phyloP scores from a whole-genome alignment of 805 yeast species.

The Zygosaccharomyces siamensis region DNA sequence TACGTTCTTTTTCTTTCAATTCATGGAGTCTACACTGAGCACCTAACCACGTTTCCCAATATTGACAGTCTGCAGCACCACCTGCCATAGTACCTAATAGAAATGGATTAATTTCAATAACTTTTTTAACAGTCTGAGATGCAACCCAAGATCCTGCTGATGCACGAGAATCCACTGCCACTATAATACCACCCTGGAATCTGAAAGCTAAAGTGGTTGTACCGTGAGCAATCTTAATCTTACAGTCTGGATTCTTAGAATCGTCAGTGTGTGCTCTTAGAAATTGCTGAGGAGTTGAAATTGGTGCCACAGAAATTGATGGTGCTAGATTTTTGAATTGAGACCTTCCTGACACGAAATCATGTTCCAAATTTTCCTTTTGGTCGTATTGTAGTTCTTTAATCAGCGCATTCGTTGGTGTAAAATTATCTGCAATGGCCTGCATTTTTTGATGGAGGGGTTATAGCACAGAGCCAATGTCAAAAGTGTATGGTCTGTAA shows the following conservation, averaged over 20 bases:
- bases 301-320: constrained; percentile 68
- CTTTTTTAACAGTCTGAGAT: constrained; percentile 95
- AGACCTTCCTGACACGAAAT: constrained; percentile 34
- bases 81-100: constrained; percentile 98
- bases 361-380: constrained; percentile 33
- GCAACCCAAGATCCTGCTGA: constrained; percentile 98
- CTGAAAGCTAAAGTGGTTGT: constrained; percentile 97
- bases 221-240: constrained; percentile 96
- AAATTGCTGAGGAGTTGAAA: constrained; percentile 84
- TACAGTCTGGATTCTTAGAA: constrained; percentile 85
- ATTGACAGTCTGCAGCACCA: constrained; percentile 99
- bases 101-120: constrained; percentile 92
- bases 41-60: constrained; percentile 99
- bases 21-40: constrained; percentile 94
- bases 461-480: background rate
- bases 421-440: constrained; percentile 33
- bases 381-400: constrained; percentile 30
- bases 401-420: constrained; percentile 20
- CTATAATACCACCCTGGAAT: constrained; percentile 90
- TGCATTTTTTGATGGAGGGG: constrained; percentile 24
- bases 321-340: constrained; percentile 45
- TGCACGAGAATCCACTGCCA: constrained; percentile 97
- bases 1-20: constrained; percentile 88
- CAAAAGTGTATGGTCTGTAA: background rate
- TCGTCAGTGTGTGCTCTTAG: constrained; percentile 98